phyloP scores from a whole-genome alignment of 331 rosid species.

The Malus hybrid region DNA sequence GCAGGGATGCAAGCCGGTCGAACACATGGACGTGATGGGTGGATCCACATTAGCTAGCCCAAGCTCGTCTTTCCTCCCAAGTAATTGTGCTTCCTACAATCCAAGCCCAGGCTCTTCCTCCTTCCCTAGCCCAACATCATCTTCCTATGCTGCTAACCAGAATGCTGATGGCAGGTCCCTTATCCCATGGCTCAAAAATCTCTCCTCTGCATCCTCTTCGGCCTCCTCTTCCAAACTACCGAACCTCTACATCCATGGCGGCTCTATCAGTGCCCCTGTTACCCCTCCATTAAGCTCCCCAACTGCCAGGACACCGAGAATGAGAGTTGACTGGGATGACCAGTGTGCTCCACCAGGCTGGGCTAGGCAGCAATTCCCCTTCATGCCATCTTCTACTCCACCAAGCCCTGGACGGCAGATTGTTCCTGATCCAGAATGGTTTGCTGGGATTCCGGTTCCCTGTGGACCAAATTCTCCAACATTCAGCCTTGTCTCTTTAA shows the following conservation, averaged over 20 bases:
- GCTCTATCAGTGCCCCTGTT: conserved; percentile 84
- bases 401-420: conserved; percentile 75
- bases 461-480: conserved; percentile 71
- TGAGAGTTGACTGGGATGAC: conserved; percentile 54
- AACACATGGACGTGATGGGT: conserved; percentile 53
- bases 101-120: conserved; percentile 91
- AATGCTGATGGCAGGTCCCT: conserved; percentile 64
- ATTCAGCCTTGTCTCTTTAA: conserved; percentile 65
- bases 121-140: conserved; percentile 72
- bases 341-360: conserved; percentile 38
- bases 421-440: conserved; percentile 63
- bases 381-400: conserved; percentile 69
- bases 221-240: conserved; percentile 70
- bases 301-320: conserved; percentile 61
- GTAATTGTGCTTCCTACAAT: conserved; percentile 78
- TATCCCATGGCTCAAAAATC: conserved; percentile 88
- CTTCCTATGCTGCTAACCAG: conserved; percentile 47
- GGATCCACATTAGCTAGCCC: conserved; percentile 65
- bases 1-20: conserved; percentile 81
- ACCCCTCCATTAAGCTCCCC: conserved; percentile 95
- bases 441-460: conserved; percentile 61
- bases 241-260: conserved; percentile 44
- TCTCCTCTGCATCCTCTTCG: conserved; percentile 73
- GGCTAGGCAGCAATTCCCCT: conserved; percentile 49
- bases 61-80: conserved; percentile 66